phyloP scores from a whole-genome alignment of 352 stramenopile genomes.

The Blastocystis sp. region DNA sequence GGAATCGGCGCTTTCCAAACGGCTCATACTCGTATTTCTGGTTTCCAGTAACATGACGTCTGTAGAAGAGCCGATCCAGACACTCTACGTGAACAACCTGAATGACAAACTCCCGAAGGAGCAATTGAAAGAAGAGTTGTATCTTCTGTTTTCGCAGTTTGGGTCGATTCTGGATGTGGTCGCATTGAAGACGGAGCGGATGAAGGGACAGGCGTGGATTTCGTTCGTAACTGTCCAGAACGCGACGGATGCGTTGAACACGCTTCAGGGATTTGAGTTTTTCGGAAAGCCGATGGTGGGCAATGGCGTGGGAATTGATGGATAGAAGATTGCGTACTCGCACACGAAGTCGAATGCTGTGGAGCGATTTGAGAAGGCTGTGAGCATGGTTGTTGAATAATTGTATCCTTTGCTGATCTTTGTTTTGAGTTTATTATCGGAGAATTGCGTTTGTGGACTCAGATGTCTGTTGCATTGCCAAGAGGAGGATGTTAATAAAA shows the following conservation, averaged over 20 bases:
- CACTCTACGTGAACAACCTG: constrained; percentile 50
- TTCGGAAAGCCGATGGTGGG: constrained; percentile 45
- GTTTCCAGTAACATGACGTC: not conserved
- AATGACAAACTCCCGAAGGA: constrained; percentile 50
- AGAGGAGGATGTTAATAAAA: too few relatives aligned
- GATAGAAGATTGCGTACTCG: constrained; percentile 18
- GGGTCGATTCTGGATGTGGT: constrained; percentile 40
- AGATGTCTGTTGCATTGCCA: too few relatives aligned
- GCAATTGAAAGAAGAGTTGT: constrained; percentile 34
- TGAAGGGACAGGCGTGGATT: constrained; percentile 45
- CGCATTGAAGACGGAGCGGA: constrained; percentile 35
- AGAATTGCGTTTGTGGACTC: too few relatives aligned
- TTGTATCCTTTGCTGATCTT: too few relatives aligned
- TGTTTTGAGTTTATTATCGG: too few relatives aligned
- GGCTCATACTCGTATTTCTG: too few relatives aligned
- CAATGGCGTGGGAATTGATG: not conserved
- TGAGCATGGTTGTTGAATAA: not conserved
- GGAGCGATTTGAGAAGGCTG: constrained; percentile 41
- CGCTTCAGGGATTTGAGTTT: constrained; percentile 45
- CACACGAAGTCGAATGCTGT: constrained; percentile 50
- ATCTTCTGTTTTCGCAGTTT: constrained; percentile 52
- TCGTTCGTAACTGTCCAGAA: constrained; percentile 26
- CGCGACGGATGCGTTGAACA: constrained; percentile 40
- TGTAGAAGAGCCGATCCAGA: constrained; percentile 9
- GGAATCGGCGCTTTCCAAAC: too few relatives aligned